Base-by-base conservation (phyloP, 306 rosid species). In the Cercis canadensis region DNA sequence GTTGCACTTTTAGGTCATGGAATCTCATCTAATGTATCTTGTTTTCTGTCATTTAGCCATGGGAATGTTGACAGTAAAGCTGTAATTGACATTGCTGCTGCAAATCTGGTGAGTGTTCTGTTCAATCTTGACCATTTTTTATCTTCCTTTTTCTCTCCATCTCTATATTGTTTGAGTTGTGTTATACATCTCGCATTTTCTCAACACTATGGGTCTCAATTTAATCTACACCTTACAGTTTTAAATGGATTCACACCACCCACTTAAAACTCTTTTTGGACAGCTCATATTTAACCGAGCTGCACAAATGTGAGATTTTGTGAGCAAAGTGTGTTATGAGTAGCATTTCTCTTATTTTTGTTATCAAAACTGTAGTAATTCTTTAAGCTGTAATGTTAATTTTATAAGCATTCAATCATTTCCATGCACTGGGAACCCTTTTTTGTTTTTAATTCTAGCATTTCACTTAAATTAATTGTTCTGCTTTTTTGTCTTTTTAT, bases 91-190 rank as follows among this genome's bases (percentile, higher is more conserved):
- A 19, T 74, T 50, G 75, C 73, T 57, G 64, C 83, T 57, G 57
- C 78, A 72, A 85, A 80, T 51, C 70, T 83, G 90, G 97, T 90
- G 77, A 77, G 86, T 82, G 11, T 49, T 67, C 40, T 59, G 44
- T 49, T 62, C 21, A 7, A 46, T 13, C 8, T 12, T 45, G 12
- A 57, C 32, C 17, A 13, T 63, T 49, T 68, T 15, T 49, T 49
- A 14, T 15, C 7, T 24, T 31, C 31, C 9, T 64, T 64, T 72
- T 61, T 10, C 51, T 18, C 43, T 61, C 17, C 45, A 32, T 40
- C 8, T 15, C 17, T 49, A 19, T 62, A 43, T 40, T 43, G 13
- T 18, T 21, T 12, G 67, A 32, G 12, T 10, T 24, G 29, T 24
- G 3, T 24, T 24, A 3, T 3, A 24, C 29, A 24, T 24, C 3